Base-by-base conservation (phyloP, 2,329 filamentous ascomycete genomes). In the Hypoxylon sp. region DNA sequence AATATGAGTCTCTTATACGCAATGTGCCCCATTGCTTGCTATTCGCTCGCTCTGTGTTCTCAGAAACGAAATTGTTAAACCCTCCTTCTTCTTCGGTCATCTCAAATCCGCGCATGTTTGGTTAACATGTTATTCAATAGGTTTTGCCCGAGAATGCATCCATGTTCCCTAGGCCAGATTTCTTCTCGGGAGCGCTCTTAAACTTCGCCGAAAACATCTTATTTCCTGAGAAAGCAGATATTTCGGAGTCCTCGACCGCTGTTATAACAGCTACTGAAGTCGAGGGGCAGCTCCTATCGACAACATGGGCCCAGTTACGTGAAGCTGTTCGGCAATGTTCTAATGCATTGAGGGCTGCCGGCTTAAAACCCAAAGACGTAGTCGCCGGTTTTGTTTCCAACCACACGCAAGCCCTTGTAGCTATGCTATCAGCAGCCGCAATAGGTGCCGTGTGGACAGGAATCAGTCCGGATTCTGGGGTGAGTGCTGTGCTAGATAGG, bases 201-300 rank as follows among this genome's bases (percentile, higher is more conserved):
- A 99, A 98, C 80, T 98, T 98, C 78, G 94, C 95, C 26, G 93
- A 98, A 82, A 99, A 99, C 79, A 85, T 98, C 59, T 88, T 99
- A 3, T 98, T 91, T 78, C 95, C 95, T 3, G 84, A 84, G 54
- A 83, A 87, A 39, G 81, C 80, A 22, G 75, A 81, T 13, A 80
- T 89, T 5, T 82, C 91, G 70, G 87, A 90, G 55, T 80, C 88
- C 50, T 84, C 86, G 3, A 81, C 88, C 5, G 94, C 94, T 17
- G 86, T 97, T 50, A 92, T 98, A 74, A 92, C 92, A 26, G 91
- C 89, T 3, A 97, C 94, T 10, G 95, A 98, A 81, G 79, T 84
- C 14, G 88, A 87, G 13, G 85, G 87, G 55, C 87, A 92, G 74
- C 83, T 84, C 29, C 78, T 81, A 54, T 78, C 80, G 60, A 85